Evolutionary conservation across 495 filamentous ascomycete species (phyloP).

Genomic region (Hyaloscypha variabilis): DNA sequence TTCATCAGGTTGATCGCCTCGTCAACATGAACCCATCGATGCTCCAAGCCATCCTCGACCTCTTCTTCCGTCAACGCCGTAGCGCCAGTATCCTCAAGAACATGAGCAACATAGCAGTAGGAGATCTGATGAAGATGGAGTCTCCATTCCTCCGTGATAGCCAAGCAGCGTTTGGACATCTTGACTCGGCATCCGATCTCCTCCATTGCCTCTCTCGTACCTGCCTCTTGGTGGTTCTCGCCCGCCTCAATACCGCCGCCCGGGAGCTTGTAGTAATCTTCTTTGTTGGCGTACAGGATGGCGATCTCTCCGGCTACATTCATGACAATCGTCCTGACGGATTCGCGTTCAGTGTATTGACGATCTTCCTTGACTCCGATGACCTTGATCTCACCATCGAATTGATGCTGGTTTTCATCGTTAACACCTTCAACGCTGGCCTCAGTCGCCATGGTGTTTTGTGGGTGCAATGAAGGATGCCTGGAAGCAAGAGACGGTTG

Average conservation of each 20-base stretch:
- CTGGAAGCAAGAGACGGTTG: no score
- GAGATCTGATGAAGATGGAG: constrained; percentile 31
- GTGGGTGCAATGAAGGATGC: no score
- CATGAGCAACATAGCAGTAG: constrained; percentile 30
- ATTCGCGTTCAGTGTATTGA: constrained; percentile 27
- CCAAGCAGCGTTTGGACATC: constrained; percentile 23
- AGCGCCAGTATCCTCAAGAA: constrained; percentile 26
- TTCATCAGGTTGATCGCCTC: constrained; percentile 29
- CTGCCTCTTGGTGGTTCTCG: constrained; percentile 30
- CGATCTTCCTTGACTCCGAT: constrained; percentile 26
- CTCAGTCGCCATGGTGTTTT: no score
- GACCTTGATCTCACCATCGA: constrained; percentile 8
- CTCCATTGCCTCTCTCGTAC: constrained; percentile 28
- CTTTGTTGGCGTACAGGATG: constrained; percentile 27
- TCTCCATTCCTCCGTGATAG: constrained; percentile 33
- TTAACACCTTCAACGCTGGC: no score
- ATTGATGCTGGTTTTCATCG: neutral
- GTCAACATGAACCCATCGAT: constrained; percentile 28
- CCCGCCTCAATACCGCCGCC: constrained; percentile 32
- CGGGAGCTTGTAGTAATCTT: constrained; percentile 35
- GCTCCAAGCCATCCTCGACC: constrained; percentile 26
- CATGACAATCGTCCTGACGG: constrained; percentile 26
- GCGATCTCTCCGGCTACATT: constrained; percentile 25
- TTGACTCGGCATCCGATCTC: constrained; percentile 32
- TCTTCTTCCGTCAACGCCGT: constrained; percentile 29